Evolutionary conservation across 164 flowering plant species (phyloP).

Genomic region (Saururus chinensis): DNA sequence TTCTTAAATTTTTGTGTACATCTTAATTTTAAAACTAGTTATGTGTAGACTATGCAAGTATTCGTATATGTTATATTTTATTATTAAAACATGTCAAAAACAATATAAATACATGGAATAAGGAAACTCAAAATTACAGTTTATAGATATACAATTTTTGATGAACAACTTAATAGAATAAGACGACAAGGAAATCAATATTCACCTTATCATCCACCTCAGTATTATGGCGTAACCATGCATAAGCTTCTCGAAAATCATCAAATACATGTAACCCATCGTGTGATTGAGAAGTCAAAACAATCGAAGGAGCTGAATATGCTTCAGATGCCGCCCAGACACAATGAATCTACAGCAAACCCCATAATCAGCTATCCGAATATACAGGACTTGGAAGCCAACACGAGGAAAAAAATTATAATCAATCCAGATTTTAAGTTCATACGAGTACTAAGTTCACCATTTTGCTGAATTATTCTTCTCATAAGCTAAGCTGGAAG

Average conservation of each 20-base stretch:
- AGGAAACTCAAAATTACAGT: too few species aligned
- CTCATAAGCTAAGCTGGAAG: neutral
- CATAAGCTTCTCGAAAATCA: conserved; percentile 99
- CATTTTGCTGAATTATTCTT: too few species aligned
- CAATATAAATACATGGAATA: too few species aligned
- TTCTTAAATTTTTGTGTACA: too few species aligned
- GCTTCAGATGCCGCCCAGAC: conserved; percentile 99
- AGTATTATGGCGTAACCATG: conserved; percentile 94
- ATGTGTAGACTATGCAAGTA: too few species aligned
- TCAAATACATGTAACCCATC: conserved; percentile 98
- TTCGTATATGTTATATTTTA: too few species aligned
- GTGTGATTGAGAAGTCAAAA: conserved; percentile 70
- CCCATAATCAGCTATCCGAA: neutral
- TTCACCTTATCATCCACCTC: conserved; percentile 91
- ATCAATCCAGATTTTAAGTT: neutral
- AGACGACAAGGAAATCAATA: too few species aligned
- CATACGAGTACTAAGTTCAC: neutral
- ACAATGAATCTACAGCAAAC: conserved; percentile 61
- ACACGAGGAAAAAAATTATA: neutral
- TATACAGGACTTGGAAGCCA: neutral
- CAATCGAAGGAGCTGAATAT: conserved; percentile 98
- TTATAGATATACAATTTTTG: too few species aligned
- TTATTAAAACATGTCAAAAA: too few species aligned
- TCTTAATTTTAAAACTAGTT: too few species aligned
- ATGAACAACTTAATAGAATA: too few species aligned